Percentiles rank a stretch among this genome's conserved stretches.
These are phyloP conservation scores for Plectosphaerella sp. DNA, from an alignment of 2,329 filamentous ascomycete species.

Conservation along the genomic window DNA sequence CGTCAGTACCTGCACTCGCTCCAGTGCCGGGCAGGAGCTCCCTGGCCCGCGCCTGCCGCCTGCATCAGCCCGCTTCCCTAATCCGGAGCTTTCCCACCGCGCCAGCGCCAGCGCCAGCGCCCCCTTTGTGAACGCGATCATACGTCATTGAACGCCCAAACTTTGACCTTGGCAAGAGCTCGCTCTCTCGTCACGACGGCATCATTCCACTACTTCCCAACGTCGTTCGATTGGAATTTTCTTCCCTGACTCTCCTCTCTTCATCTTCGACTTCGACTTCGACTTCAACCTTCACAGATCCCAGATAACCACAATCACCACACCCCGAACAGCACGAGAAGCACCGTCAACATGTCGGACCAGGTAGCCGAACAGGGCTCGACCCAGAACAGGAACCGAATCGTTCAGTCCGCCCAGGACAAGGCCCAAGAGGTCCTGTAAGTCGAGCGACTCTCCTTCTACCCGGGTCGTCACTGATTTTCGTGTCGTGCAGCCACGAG, in stretches of 20 bases:
- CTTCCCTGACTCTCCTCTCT: not conserved
- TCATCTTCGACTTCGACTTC: no score
- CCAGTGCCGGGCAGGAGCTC: no score
- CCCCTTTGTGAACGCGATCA: no score
- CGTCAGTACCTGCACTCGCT: no score
- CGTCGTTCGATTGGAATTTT: not conserved
- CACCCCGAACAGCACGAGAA: not conserved
- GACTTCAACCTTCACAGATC: not conserved
- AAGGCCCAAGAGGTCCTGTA: constrained; percentile 49
- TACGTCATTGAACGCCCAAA: no score
- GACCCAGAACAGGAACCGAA: constrained; percentile 11
- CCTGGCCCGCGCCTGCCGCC: no score
- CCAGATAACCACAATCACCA: not conserved
- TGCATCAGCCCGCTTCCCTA: no score
- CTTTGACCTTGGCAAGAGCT: no score
- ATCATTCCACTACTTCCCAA: no score
- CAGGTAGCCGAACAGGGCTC: constrained; percentile 1
- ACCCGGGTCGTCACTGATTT: constrained; percentile 7
- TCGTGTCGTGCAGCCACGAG: constrained; percentile 48
- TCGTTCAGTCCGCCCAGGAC: constrained; percentile 33
- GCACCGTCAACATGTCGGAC: constrained; percentile 1
- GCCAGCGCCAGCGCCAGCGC: no score
- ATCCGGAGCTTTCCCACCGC: no score
- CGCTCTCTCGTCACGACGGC: no score
- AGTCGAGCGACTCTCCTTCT: constrained; percentile 5